phyloP scores from a whole-genome alignment of 2,329 filamentous ascomycete genomes.

The Epichloe glyceriae region DNA sequence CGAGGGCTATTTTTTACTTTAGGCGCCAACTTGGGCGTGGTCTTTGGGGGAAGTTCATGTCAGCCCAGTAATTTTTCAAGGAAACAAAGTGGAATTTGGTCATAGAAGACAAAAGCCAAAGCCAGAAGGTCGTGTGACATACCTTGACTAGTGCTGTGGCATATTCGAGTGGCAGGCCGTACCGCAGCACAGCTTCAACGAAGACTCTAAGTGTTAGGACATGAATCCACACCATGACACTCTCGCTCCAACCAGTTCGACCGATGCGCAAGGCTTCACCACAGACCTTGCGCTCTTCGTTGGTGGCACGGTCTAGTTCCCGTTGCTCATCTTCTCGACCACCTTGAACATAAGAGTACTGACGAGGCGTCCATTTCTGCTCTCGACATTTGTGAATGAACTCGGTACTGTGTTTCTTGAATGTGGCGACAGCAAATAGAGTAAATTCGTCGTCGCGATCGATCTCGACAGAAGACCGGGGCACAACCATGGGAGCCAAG shows the following conservation, averaged over 20 bases:
- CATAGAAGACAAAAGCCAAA: not conserved
- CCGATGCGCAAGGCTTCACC: slow-evolving; percentile 80
- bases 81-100: not conserved
- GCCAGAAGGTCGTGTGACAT: slow-evolving; percentile 17
- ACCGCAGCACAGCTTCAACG: slow-evolving; percentile 94
- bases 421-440: slow-evolving; percentile 77
- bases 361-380: slow-evolving; percentile 85
- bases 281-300: slow-evolving; percentile 84
- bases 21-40: slow-evolving; percentile 66
- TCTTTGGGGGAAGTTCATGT: slow-evolving; percentile 34
- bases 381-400: slow-evolving; percentile 89
- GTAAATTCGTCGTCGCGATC: slow-evolving; percentile 82
- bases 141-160: slow-evolving; percentile 77
- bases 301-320: slow-evolving; percentile 69
- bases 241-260: slow-evolving; percentile 88
- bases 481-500: slow-evolving; percentile 80
- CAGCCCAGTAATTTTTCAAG: not conserved
- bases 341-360: slow-evolving; percentile 86
- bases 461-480: slow-evolving; percentile 68
- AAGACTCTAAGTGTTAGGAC: slow-evolving; percentile 85
- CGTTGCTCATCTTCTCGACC: slow-evolving; percentile 79
- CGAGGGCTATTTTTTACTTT: slow-evolving; percentile 67
- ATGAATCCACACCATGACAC: slow-evolving; percentile 92
- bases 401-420: slow-evolving; percentile 80
- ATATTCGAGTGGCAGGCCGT: slow-evolving; percentile 84